Evolutionary conservation across 2,329 filamentous ascomycete genomes (phyloP).

Genomic region (Ophiosphaerella narmari): DNA sequence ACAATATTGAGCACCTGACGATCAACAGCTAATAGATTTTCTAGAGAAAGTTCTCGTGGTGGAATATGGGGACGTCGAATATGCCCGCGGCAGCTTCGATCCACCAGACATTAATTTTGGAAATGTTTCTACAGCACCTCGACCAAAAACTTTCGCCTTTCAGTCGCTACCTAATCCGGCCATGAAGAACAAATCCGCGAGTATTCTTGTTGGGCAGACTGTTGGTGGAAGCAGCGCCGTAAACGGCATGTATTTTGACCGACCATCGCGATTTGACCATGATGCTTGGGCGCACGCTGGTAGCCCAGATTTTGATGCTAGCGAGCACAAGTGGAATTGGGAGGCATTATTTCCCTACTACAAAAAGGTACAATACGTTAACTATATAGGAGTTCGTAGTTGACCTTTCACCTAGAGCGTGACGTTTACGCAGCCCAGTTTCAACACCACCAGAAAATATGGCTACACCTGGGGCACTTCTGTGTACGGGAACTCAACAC

Average conservation of each 20-base stretch:
- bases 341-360: conserved; percentile 19
- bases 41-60: conserved; percentile 9
- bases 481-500: conserved; percentile 7
- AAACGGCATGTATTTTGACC: conserved; percentile 12
- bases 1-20: no score
- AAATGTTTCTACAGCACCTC: background rate
- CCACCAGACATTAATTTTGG: background rate
- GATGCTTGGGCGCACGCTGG: conserved; percentile 14
- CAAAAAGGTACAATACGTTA: conserved; percentile 4
- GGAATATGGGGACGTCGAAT: conserved; percentile 8
- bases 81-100: background rate
- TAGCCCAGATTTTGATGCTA: conserved; percentile 2
- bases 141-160: conserved; percentile 2
- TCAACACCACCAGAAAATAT: background rate
- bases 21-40: no score
- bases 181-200: conserved; percentile 1
- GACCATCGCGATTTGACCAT: conserved; percentile 7
- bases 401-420: conserved; percentile 1
- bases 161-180: conserved; percentile 5
- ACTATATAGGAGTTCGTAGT: background rate
- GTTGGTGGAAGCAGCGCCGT: conserved; percentile 15
- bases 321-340: conserved; percentile 15
- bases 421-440: conserved; percentile 9
- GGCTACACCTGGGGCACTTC: conserved; percentile 10
- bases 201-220: conserved; percentile 6